Conservation (phyloP, 176 grass and related monocot genomes). For the Bolboschoenus planiculmis region DNA sequence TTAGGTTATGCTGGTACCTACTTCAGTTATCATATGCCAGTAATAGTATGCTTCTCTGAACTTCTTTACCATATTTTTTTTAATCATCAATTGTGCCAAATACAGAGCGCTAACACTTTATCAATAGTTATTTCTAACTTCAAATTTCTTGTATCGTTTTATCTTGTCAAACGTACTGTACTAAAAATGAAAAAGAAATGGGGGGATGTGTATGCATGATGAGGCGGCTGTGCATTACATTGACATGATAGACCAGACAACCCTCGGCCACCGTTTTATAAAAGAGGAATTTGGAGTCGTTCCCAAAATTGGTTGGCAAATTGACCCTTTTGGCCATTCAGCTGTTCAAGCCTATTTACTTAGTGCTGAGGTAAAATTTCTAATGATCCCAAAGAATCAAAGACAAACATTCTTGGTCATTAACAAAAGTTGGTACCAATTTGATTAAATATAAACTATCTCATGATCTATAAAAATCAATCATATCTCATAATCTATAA, state of each 20-base stretch:
- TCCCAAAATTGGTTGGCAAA: slow-evolving; percentile 89
- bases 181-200: slow-evolving; percentile 47
- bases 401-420: not conserved
- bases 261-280: slow-evolving; percentile 67
- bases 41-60: not conserved
- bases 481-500: not conserved
- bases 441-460: not conserved
- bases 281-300: slow-evolving; percentile 64
- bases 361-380: slow-evolving; percentile 49
- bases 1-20: not conserved
- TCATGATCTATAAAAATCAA: not conserved
- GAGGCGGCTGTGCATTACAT: slow-evolving; percentile 85
- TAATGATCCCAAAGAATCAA: not conserved
- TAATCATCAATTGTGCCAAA: not conserved
- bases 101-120: not conserved
- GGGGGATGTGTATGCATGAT: slow-evolving; percentile 95
- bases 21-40: not conserved
- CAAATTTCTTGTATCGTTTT: not conserved
- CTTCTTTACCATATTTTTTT: not conserved
- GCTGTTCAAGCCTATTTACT: slow-evolving; percentile 90
- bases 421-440: not conserved
- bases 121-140: not conserved
- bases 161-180: not conserved
- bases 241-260: slow-evolving; percentile 95
- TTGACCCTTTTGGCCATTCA: slow-evolving; percentile 93